Percentiles rank a stretch among this genome's conserved stretches.
Conservation (phyloP, 2,329 filamentous ascomycete species). For the Exutisphaerella laricina region DNA sequence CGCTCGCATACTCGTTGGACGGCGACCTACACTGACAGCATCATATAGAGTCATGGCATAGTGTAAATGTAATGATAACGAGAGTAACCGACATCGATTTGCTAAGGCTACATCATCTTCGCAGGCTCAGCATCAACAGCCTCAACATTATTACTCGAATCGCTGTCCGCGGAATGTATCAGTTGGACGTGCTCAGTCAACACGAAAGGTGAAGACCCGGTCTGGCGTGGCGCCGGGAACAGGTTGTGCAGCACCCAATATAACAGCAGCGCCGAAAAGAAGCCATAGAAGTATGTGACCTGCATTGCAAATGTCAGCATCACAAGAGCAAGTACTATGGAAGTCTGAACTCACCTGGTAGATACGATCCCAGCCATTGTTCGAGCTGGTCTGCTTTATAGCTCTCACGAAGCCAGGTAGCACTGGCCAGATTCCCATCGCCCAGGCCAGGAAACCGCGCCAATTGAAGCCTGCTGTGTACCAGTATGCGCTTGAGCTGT, state of each 20-base stretch:
- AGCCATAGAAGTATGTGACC: slow-evolving; percentile 18
- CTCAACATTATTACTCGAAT: not conserved
- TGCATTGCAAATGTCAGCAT: not conserved
- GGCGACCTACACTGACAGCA: too few species aligned
- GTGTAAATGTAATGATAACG: not conserved
- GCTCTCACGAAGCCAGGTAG: slow-evolving; percentile 17
- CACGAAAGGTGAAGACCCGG: slow-evolving; percentile 12
- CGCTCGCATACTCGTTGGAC: too few species aligned
- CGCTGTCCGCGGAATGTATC: not conserved
- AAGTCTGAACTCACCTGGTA: slow-evolving; percentile 3
- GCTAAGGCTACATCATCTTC: not conserved
- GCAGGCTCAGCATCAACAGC: not conserved
- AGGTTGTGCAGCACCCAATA: slow-evolving; percentile 8
- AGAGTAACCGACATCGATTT: not conserved
- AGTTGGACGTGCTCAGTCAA: slow-evolving; percentile 12
- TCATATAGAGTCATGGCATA: not conserved
- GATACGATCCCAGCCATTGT: slow-evolving; percentile 12
- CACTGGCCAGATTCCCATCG: slow-evolving; percentile 14
- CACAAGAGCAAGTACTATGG: not conserved
- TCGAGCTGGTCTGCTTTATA: slow-evolving; percentile 6
- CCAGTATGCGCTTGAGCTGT: slow-evolving; percentile 17
- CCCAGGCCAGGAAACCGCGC: slow-evolving; percentile 19
- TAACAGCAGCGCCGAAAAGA: slow-evolving; percentile 10
- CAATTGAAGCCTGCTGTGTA: slow-evolving; percentile 19
- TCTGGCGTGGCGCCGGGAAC: slow-evolving; percentile 12